Evolutionary conservation across 2,329 filamentous ascomycete genomes (phyloP).

Genomic region (Dactylonectria macrodidyma): DNA sequence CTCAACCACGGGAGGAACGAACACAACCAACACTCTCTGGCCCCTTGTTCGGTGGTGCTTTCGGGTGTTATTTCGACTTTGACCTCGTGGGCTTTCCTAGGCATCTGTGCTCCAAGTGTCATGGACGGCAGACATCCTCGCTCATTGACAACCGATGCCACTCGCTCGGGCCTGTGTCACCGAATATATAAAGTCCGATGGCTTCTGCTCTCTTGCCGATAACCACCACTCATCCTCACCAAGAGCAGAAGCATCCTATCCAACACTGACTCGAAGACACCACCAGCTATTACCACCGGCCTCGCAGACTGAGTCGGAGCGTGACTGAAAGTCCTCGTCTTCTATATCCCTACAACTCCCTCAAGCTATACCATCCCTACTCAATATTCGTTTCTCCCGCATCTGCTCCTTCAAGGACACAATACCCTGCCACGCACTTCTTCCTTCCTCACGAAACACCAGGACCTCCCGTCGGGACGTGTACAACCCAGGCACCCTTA

Average conservation of each 20-base stretch:
- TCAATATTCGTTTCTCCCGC: conserved; percentile 9
- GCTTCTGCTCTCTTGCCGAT: conserved; percentile 34
- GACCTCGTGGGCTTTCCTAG: conserved; percentile 44
- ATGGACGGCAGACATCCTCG: conserved; percentile 49
- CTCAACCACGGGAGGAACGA: conserved; percentile 40
- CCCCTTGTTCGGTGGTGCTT: conserved; percentile 42
- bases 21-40: conserved; percentile 45
- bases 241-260: conserved; percentile 28
- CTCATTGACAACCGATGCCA: conserved; percentile 41
- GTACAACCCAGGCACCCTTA: conserved; percentile 38
- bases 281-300: conserved; percentile 13
- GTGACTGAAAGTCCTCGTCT: conserved; percentile 1
- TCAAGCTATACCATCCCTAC: conserved; percentile 9
- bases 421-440: conserved; percentile 34
- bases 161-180: conserved; percentile 46
- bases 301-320: background rate
- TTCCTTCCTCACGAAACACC: conserved; percentile 39
- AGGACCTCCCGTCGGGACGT: conserved; percentile 39
- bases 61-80: conserved; percentile 49
- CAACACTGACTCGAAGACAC: conserved; percentile 14
- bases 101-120: conserved; percentile 46
- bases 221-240: conserved; percentile 39
- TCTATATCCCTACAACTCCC: conserved; percentile 12
- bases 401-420: conserved; percentile 16
- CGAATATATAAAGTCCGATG: conserved; percentile 48